Conservation (phyloP, 208 protist species). For the Acanthamoeba lenticulata region DNA sequence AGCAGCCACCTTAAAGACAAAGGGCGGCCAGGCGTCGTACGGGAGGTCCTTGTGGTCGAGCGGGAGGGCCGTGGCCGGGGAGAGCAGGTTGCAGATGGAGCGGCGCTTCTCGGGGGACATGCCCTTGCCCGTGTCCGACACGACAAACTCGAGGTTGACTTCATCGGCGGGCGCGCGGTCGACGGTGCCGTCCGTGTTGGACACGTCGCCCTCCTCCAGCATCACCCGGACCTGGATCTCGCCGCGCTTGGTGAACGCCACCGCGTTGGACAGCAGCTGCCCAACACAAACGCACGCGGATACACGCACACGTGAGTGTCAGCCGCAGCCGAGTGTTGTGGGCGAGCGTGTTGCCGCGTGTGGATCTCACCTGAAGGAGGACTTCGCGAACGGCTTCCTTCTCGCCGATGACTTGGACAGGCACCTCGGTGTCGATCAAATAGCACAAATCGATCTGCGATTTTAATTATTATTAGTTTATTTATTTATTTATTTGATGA, state of each 20-base stretch:
- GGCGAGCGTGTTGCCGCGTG: too few relatives aligned
- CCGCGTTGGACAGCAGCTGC: constrained; percentile 21
- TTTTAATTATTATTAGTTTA: too few relatives aligned
- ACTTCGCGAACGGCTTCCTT: background rate
- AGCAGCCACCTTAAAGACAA: background rate
- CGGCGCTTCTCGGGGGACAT: constrained; percentile 44
- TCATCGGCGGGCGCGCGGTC: background rate
- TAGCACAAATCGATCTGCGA: background rate
- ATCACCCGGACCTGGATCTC: background rate
- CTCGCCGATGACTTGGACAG: background rate
- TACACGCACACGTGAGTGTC: background rate
- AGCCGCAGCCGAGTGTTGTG: background rate
- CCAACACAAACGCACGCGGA: background rate
- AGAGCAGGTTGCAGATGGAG: constrained; percentile 39
- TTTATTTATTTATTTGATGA: too few relatives aligned
- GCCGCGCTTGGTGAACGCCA: background rate
- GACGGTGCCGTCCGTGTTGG: background rate
- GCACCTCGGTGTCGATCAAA: background rate
- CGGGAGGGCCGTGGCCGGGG: background rate
- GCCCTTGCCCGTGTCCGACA: constrained; percentile 21
- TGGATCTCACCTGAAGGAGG: background rate
- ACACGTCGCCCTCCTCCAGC: background rate
- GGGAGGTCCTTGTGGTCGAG: background rate
- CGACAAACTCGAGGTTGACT: background rate
- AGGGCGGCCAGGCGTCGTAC: background rate